These are phyloP conservation scores for Fusarium metavorans DNA, from an alignment of 2,329 filamentous ascomycete species.

Conservation along the genomic window DNA sequence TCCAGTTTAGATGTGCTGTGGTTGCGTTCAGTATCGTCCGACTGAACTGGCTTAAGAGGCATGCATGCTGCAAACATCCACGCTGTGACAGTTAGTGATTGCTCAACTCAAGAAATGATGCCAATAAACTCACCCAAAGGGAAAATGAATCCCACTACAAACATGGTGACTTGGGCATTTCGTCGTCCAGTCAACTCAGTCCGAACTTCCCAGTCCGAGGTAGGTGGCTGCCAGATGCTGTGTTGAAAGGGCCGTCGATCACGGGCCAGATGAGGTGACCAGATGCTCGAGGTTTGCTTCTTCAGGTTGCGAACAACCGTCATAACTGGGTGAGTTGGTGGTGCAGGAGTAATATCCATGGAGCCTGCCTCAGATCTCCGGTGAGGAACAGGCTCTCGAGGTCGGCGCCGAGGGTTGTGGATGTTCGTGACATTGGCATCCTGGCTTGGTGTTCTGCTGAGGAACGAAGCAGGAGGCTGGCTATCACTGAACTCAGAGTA, in stretches of 20 bases:
- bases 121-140: constrained; percentile 71
- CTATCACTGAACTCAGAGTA: constrained; percentile 61
- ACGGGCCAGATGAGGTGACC: constrained; percentile 78
- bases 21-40: constrained; percentile 63
- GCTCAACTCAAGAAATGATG: background rate
- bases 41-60: constrained; percentile 71
- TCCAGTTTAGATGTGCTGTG: constrained; percentile 56
- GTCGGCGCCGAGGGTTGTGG: constrained; percentile 59
- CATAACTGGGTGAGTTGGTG: constrained; percentile 46
- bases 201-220: constrained; percentile 72
- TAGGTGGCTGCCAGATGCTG: constrained; percentile 81
- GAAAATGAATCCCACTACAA: constrained; percentile 81
- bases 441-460: constrained; percentile 62
- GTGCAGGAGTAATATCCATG: constrained; percentile 59
- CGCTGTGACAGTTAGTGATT: constrained; percentile 57
- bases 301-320: constrained; percentile 47
- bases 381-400: constrained; percentile 49
- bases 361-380: constrained; percentile 46
- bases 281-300: constrained; percentile 71
- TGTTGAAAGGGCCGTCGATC: constrained; percentile 70
- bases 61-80: constrained; percentile 86
- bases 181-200: constrained; percentile 72
- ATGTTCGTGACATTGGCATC: constrained; percentile 61
- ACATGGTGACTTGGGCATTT: constrained; percentile 80
- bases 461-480: constrained; percentile 59